Evolutionary conservation across 2,329 filamentous ascomycete genomes (phyloP).

Genomic region (Rhinocladiella similis): DNA sequence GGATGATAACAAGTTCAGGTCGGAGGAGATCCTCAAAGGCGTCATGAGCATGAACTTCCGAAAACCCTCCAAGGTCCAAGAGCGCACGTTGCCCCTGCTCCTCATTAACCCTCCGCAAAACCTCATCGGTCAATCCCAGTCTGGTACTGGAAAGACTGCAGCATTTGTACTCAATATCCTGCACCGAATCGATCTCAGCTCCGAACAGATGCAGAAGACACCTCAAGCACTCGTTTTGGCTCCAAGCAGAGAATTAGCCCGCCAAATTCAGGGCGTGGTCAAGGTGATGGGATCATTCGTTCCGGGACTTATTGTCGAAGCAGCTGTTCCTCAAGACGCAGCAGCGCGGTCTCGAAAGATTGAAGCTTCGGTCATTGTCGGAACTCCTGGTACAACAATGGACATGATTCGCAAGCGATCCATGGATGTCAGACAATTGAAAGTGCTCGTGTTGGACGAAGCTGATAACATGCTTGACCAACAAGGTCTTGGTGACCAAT

Average conservation of each 20-base stretch:
- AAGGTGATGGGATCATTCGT: constrained; percentile 82
- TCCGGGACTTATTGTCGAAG: constrained; percentile 70
- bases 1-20: constrained; percentile 8
- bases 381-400: constrained; percentile 89
- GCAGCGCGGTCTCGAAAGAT: constrained; percentile 68
- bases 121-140: constrained; percentile 98
- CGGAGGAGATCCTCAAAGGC: constrained; percentile 66
- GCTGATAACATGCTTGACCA: constrained; percentile 99
- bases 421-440: constrained; percentile 70
- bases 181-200: constrained; percentile 74
- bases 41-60: constrained; percentile 81
- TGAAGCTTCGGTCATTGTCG: constrained; percentile 78
- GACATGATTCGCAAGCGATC: constrained; percentile 78
- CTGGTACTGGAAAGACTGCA: constrained; percentile 95
- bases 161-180: constrained; percentile 93
- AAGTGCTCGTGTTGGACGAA: constrained; percentile 88
- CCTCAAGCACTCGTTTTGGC: constrained; percentile 89
- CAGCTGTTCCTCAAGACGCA: constrained; percentile 76
- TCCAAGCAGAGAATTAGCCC: constrained; percentile 89
- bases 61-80: constrained; percentile 97
- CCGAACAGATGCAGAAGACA: constrained; percentile 52
- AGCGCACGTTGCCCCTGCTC: constrained; percentile 87
- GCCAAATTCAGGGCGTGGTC: constrained; percentile 88
- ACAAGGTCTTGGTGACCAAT: constrained; percentile 93
- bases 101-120: constrained; percentile 83